phyloP scores from a whole-genome alignment of 1,139 yeast genomes.

The Kodamaea sp. region DNA sequence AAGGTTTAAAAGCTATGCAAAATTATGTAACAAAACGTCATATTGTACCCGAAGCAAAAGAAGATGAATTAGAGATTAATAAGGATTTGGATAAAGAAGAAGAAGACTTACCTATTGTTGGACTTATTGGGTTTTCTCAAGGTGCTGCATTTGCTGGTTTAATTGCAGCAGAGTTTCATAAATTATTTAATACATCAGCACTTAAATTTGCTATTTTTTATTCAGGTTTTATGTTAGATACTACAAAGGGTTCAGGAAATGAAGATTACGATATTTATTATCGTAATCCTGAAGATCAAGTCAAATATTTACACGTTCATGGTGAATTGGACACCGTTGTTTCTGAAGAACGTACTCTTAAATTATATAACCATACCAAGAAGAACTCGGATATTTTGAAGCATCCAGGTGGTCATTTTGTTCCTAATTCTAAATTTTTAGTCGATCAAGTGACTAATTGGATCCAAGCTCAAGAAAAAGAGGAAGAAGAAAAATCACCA shows the following conservation, averaged over 20 bases:
- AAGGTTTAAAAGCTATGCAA: constrained; percentile 28
- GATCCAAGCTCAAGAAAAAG: constrained; percentile 32
- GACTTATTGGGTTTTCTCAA: constrained; percentile 44
- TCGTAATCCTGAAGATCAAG: constrained; percentile 11
- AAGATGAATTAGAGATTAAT: constrained; percentile 20
- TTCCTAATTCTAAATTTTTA: constrained; percentile 65
- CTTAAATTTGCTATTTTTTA: constrained; percentile 71
- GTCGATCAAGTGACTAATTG: constrained; percentile 57
- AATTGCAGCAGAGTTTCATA: constrained; percentile 29
- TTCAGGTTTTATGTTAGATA: constrained; percentile 70
- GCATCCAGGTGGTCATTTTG: constrained; percentile 87
- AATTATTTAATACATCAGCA: constrained; percentile 27
- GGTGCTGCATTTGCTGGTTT: constrained; percentile 48
- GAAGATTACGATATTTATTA: constrained; percentile 29
- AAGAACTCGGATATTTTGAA: constrained; percentile 46
- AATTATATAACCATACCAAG: constrained; percentile 53
- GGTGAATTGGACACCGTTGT: constrained; percentile 92
- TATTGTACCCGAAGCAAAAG: constrained; percentile 27
- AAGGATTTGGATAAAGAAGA: constrained; percentile 22
- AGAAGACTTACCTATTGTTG: constrained; percentile 33
- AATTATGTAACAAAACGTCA: constrained; percentile 30
- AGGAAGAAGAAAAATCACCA: constrained; percentile 13
- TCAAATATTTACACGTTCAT: constrained; percentile 63
- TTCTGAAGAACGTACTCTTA: constrained; percentile 63
- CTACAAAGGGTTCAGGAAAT: constrained; percentile 35